These are phyloP conservation scores for Cinnamomum micranthum DNA, from an alignment of 164 flowering plant species.

Conservation along the genomic window DNA sequence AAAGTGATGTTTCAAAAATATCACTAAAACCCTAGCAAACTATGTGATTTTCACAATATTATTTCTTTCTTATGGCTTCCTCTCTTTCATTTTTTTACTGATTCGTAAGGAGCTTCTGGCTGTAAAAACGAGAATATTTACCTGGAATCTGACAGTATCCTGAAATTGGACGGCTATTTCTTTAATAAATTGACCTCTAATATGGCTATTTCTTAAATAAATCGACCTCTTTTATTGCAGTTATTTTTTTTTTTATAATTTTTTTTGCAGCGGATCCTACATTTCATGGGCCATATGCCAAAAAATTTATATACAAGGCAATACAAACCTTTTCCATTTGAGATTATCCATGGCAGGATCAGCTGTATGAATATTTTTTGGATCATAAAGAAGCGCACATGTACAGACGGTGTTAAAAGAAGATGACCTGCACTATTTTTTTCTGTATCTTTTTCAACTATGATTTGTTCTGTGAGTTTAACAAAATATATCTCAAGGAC, in stretches of 20 bases:
- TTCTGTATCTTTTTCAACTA: no score
- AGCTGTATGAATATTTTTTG: no score
- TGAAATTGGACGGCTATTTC: neutral
- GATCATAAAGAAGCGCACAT: no score
- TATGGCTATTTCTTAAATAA: neutral
- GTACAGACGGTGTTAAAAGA: no score
- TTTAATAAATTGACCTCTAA: neutral
- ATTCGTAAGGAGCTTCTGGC: neutral
- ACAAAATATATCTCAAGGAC: neutral
- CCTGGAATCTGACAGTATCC: neutral
- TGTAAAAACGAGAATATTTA: neutral
- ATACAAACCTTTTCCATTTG: no score
- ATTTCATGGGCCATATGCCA: no score
- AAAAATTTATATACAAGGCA: no score
- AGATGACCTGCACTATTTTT: neutral
- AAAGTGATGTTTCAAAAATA: neutral
- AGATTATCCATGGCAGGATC: no score
- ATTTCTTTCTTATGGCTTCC: neutral
- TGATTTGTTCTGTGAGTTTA: neutral
- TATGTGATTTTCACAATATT: neutral
- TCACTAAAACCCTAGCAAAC: neutral
- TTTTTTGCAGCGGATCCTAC: no score
- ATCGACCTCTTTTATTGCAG: no score
- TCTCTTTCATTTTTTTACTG: neutral
- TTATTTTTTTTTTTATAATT: no score